These are phyloP conservation scores for Lolium rigidum DNA, from an alignment of 176 grass and related monocot species.

Conservation along the genomic window DNA sequence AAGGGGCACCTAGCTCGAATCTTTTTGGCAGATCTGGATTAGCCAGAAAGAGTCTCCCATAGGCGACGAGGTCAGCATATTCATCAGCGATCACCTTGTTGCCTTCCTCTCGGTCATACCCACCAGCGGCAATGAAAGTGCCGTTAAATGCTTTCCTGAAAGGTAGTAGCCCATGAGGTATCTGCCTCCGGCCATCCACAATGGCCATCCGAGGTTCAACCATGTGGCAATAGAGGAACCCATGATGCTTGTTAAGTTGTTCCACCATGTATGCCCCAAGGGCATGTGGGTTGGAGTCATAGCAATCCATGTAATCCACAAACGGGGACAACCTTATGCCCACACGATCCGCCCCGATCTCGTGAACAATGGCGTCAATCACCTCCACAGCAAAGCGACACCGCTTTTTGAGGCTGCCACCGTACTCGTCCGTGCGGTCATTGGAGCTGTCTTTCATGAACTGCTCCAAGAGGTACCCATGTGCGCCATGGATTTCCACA, in stretches of 20 bases:
- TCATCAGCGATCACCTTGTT: conserved; percentile 19
- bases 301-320: conserved; percentile 21
- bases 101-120: conserved; percentile 34
- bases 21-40: conserved; percentile 42
- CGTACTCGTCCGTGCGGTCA: conserved; percentile 36
- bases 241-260: conserved; percentile 13
- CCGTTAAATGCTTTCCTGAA: conserved; percentile 31
- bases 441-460: conserved; percentile 54
- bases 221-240: conserved; percentile 44
- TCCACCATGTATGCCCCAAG: conserved; percentile 33
- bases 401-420: conserved; percentile 37
- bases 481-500: conserved; percentile 45
- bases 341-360: conserved; percentile 36
- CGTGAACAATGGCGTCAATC: conserved; percentile 1
- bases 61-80: conserved; percentile 42
- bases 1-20: neutral
- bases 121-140: conserved; percentile 36
- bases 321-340: conserved; percentile 37
- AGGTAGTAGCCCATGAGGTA: conserved; percentile 6
- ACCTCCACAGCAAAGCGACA: conserved; percentile 48
- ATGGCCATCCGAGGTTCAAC: conserved; percentile 45
- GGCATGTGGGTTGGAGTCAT: conserved; percentile 10
- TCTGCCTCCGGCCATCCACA: neutral
- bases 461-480: conserved; percentile 40
- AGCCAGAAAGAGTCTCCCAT: conserved; percentile 35